Base-by-base conservation (phyloP, 1,284 basidiomycete species). In the Tilletia indica region DNA sequence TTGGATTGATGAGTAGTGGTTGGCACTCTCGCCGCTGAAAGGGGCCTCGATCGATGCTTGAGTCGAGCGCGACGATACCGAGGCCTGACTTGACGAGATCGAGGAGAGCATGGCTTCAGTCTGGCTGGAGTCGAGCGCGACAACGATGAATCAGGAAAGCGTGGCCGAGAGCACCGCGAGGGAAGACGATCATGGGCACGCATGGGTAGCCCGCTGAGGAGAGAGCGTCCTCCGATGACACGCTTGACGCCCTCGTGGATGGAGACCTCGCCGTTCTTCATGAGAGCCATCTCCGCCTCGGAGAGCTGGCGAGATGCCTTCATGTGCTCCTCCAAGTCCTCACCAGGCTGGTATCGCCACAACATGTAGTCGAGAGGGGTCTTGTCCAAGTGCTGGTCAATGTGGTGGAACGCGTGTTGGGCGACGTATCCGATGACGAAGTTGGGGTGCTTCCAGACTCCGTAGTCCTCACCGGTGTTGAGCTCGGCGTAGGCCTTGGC, bases 351-450 rank as follows among this genome's bases (percentile, higher is more conserved):
- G 82, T 84, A 84, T 66, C 82, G 82, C 82, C 82, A 84, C 70
- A 83, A 81, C 82, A 84, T 84, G 82, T 84, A 84, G 77, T 84
- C 82, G 63, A 84, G 76, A 2, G 82, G 82, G 12, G 82, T 84
- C 79, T 82, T 84, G 80, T 84, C 82, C 39, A 84, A 78, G 78
- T 84, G 82, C 78, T 84, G 80, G 81, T 84, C 82, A 45, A 84
- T 84, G 80, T 84, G 82, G 82, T 84, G 82, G 82, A 84, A 84
- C 12, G 82, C 82, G 80, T 84, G 82, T 78, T 84, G 82, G 69
- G 82, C 82, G 61, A 84, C 82, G 80, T 84, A 84, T 42, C 82
- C 82, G 67, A 84, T 83, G 76, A 84, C 82, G 78, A 84, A 73
- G 77, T 84, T 84, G 71, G 82, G 82, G 79, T 84, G 82, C 79